Evolutionary conservation across 2,329 filamentous ascomycete genomes (phyloP).

Genomic region (Paramyrothecium roridum): DNA sequence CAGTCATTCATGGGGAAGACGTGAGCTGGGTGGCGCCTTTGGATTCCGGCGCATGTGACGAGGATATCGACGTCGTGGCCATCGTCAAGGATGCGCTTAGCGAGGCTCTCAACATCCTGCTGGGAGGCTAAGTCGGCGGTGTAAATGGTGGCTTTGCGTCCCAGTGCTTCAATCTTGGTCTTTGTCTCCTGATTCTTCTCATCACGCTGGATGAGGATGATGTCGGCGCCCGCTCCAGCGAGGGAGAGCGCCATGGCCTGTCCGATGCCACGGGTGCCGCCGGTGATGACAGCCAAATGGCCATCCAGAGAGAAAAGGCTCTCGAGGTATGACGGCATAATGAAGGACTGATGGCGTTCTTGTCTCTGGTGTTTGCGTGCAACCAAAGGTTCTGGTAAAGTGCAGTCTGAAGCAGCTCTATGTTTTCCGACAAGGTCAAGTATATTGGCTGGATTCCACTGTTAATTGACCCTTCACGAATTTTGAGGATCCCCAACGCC

Average conservation of each 20-base stretch:
- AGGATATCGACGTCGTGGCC: slow-evolving; percentile 50
- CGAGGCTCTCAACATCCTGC: slow-evolving; percentile 10
- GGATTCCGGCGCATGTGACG: slow-evolving; percentile 66
- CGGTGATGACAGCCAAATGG: slow-evolving; percentile 14
- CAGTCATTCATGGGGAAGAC: slow-evolving; percentile 62
- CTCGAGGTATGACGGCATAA: slow-evolving; percentile 10
- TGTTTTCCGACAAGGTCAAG: too few species aligned
- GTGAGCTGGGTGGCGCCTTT: slow-evolving; percentile 59
- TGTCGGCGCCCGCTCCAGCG: slow-evolving; percentile 14
- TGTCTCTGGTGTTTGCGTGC: too few species aligned
- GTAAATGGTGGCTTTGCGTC: slow-evolving; percentile 10
- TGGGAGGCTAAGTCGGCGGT: slow-evolving; percentile 16
- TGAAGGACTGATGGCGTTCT: too few species aligned
- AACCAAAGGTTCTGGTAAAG: too few species aligned
- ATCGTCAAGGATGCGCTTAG: slow-evolving; percentile 11
- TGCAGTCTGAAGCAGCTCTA: too few species aligned
- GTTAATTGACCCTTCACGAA: too few species aligned
- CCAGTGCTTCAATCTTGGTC: slow-evolving; percentile 10
- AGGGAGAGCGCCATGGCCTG: slow-evolving; percentile 16
- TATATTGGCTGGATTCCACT: too few species aligned
- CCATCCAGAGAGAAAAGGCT: slow-evolving; percentile 15
- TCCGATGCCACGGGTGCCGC: slow-evolving; percentile 17
- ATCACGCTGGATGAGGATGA: slow-evolving; percentile 14
- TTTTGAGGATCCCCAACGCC: too few species aligned
- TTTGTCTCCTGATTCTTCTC: slow-evolving; percentile 15